phyloP scores from a whole-genome alignment of 2,329 filamentous ascomycete genomes.

The Aschersonia sp. region DNA sequence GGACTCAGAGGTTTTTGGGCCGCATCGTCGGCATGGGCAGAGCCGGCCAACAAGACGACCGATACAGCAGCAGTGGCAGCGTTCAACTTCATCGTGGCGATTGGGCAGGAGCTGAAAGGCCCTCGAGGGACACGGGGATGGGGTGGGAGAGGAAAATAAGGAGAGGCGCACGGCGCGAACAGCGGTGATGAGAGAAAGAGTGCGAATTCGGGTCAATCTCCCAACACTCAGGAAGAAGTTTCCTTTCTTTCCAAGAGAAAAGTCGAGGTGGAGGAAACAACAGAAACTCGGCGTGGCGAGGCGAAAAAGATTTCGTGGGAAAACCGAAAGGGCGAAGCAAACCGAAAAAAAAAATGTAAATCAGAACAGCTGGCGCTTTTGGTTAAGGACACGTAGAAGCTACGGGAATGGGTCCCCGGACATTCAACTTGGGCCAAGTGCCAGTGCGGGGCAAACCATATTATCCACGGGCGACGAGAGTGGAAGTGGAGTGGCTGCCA shows the following conservation, averaged over 20 bases:
- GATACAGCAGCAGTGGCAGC: constrained; percentile 62
- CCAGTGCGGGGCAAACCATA: background rate
- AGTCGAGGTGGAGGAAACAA: constrained; percentile 7
- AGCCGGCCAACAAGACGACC: constrained; percentile 56
- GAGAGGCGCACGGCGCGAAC: constrained; percentile 10
- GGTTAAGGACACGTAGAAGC: constrained; percentile 20
- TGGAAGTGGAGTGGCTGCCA: too few species aligned
- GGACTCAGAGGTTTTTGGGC: constrained; percentile 47
- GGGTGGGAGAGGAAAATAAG: constrained; percentile 7
- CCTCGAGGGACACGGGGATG: constrained; percentile 25
- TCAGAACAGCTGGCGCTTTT: background rate
- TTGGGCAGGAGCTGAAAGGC: constrained; percentile 2
- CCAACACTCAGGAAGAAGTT: constrained; percentile 13
- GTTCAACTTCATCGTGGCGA: constrained; percentile 66
- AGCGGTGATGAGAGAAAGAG: constrained; percentile 3
- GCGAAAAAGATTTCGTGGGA: too few species aligned
- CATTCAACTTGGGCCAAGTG: constrained; percentile 2
- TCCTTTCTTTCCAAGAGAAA: constrained; percentile 12
- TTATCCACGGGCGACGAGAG: too few species aligned
- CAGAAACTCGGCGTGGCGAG: too few species aligned
- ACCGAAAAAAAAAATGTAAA: background rate
- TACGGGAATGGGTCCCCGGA: constrained; percentile 8
- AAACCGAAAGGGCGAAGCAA: constrained; percentile 1
- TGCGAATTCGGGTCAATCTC: constrained; percentile 4
- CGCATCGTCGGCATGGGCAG: constrained; percentile 53